Evolutionary conservation across 225 moss, liverwort and hornwort species (phyloP).

Genomic region (Physcomitrellopsis africana): DNA sequence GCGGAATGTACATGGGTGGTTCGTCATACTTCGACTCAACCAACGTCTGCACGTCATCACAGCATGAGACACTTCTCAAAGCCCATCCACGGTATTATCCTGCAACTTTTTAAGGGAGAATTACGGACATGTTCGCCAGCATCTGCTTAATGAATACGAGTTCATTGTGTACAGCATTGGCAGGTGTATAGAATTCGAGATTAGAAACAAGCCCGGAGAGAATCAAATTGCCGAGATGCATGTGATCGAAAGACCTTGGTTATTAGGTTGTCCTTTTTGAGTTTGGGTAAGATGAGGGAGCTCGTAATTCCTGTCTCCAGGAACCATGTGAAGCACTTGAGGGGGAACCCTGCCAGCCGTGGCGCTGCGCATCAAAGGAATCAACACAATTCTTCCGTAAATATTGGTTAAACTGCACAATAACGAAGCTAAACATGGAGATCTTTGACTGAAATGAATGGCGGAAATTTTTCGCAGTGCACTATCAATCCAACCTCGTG

Average conservation of each 20-base stretch:
- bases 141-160: neutral
- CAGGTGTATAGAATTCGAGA: neutral
- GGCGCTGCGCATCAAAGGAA: constrained; percentile 64
- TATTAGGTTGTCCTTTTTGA: constrained; percentile 84
- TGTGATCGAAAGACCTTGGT: constrained; percentile 58
- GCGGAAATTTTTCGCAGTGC: neutral
- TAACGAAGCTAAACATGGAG: neutral
- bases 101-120: neutral
- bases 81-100: constrained; percentile 3
- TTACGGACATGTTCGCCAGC: neutral
- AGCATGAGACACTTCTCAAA: neutral
- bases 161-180: neutral
- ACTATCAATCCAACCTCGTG: neutral
- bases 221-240: neutral
- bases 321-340: constrained; percentile 87
- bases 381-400: constrained; percentile 1
- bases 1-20: constrained; percentile 84
- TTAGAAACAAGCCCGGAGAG: neutral
- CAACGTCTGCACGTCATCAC: constrained; percentile 60
- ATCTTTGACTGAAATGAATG: neutral
- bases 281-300: constrained; percentile 63
- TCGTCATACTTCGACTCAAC: constrained; percentile 70
- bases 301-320: constrained; percentile 67
- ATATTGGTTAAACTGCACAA: neutral
- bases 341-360: constrained; percentile 62